Conservation (phyloP, 495 filamentous ascomycete genomes). For the Lepraria neglecta region DNA sequence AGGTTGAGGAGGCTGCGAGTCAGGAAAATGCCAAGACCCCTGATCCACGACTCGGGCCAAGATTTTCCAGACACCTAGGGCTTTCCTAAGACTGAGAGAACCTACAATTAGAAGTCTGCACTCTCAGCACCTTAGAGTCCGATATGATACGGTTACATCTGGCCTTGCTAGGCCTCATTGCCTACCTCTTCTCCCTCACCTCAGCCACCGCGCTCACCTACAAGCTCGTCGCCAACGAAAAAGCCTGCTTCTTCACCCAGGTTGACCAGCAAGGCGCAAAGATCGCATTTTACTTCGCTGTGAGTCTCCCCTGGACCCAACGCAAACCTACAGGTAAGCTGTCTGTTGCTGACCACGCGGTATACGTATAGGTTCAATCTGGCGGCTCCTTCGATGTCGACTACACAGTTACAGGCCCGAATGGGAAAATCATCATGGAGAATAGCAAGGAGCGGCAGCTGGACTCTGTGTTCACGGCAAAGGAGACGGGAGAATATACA, state of each 20-base stretch:
- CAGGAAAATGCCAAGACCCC: not conserved
- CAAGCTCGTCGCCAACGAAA: conserved; percentile 83
- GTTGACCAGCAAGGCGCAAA: conserved; percentile 73
- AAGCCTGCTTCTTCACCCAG: conserved; percentile 85
- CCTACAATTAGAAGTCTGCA: not conserved
- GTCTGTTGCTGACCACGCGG: not conserved
- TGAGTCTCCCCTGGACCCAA: conserved; percentile 42
- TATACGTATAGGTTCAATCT: conserved; percentile 70
- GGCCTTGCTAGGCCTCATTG: conserved; percentile 3
- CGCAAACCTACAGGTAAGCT: not conserved
- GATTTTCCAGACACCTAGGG: not conserved
- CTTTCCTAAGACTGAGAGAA: not conserved
- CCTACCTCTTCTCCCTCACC: conserved; percentile 31
- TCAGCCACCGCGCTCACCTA: conserved; percentile 89
- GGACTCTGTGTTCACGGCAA: conserved; percentile 96
- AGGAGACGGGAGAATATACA: conserved; percentile 84
- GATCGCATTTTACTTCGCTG: conserved; percentile 97
- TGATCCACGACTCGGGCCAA: not conserved
- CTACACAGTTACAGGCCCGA: conserved; percentile 79
- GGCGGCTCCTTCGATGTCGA: conserved; percentile 95
- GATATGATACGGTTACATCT: not conserved
- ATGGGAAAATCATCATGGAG: conserved; percentile 74
- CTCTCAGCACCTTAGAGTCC: not conserved
- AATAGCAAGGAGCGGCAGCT: conserved; percentile 91
- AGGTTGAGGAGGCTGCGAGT: not conserved